Evolutionary conservation across 192 early-diverging fungal genomes (phyloP), one percentile per base, ranked within the genome.

Genomic region (Mortierella claussenii): DNA sequence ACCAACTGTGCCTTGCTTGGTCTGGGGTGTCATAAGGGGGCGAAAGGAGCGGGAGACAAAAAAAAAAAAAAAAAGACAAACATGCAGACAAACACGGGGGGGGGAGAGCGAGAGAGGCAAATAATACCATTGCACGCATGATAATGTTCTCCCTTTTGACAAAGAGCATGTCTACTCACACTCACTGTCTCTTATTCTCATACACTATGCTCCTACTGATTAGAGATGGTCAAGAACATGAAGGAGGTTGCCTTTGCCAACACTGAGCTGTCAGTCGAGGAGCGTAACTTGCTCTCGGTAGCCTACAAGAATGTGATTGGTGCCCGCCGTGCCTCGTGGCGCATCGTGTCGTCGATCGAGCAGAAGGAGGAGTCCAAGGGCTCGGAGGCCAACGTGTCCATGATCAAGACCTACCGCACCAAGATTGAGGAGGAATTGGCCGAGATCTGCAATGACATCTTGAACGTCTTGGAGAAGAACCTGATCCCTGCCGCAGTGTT

Each of bases 241-340:
- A 90, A 89, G 80, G 74, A 83, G 55, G 90, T 92, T 54, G 85
- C 88, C 12, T 84, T 80, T 57, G 79, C 70, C 60, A 80, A 83
- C 65, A 62, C 65, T 64, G 97, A 98, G 82, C 88, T 99, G 58
- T 93, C 92, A 53, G 95, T 99, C 52, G 97, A 99, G 88, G 97
- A 99, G 84, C 94, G 97, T 74, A 99, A 99, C 87, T 84, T 99
- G 56, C 88, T 99, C 33, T 98, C 96, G 50, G 97, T 99, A 61
- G 97, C 97, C 67, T 99, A 97, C 91, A 99, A 99, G 93, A 99
- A 99, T 83, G 97, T 99, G 60, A 99, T 99, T 76, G 97, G 97
- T 80, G 94, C 96, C 59, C 95, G 96, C 75, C 94, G 96, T 90
- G 97, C 96, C 46, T 98, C 97, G 56, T 98, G 96, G 96, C 89